Evolutionary conservation across 1,284 basidiomycete genomes (phyloP), one percentile per base, ranked within the genome.

Genomic region (Sanghuangporus weigelae): DNA sequence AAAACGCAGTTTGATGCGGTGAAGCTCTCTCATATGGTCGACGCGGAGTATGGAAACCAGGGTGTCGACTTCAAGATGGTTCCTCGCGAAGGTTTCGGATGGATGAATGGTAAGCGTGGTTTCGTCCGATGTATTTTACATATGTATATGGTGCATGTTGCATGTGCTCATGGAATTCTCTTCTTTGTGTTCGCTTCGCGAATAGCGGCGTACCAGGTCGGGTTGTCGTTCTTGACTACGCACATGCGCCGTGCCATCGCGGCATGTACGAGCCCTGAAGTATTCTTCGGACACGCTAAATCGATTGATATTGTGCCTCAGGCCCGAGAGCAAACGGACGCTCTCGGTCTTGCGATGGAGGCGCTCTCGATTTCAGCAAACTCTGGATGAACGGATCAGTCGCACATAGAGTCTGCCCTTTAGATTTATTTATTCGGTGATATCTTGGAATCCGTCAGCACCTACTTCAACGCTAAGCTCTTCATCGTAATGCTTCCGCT

Each of bases 41-140:
- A 96, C 72, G 96, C 96, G 51, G 96, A 99, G 78, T 98, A 98
- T 74, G 97, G 96, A 12, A 99, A 98, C 76, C 96, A 99, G 76
- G 96, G 96, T 60, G 83, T 96, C 69, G 95, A 98, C 78, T 98
- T 98, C 79, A 93, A 95, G 80, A 90, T 94, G 83, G 89, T 98
- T 40, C 95, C 95, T 58, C 84, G 95, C 23, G 96, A 98, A 78
- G 96, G 96, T 60, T 99, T 99, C 71, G 96, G 96, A 3, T 96
- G 94, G 95, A 95, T 94, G 90, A 95, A 95, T 68, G 82, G 92
- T 92, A 69, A 63, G 84, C 73, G 61, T 50, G 55, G 12, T 44
- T 31, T 60, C 16, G 16, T 46, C 44, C 44, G 44, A 46, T 46
- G 16, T 5, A 7, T 31, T 31, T 31, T 31, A 31, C 26, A 31